Conservation (phyloP, 176 grass and related monocot species). For the Carex kokanica region DNA sequence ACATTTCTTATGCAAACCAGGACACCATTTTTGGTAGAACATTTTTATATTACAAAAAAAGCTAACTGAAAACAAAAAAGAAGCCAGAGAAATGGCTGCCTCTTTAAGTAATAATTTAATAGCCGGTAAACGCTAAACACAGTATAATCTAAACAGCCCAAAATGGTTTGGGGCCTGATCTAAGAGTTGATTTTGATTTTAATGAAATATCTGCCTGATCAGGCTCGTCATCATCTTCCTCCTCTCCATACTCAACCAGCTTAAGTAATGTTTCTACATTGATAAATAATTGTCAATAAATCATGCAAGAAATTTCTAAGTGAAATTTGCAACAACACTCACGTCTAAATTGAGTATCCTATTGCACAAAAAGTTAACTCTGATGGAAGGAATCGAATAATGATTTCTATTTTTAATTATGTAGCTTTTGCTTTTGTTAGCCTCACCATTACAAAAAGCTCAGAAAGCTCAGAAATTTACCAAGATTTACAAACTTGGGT, state of each 20-base stretch:
- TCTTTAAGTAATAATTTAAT: background rate
- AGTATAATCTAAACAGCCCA: constrained; percentile 43
- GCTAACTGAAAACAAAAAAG: background rate
- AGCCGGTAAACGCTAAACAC: background rate
- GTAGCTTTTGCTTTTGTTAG: background rate
- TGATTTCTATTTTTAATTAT: background rate
- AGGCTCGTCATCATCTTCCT: constrained; percentile 45
- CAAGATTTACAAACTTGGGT: background rate
- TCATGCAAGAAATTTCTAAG: background rate
- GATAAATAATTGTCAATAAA: background rate
- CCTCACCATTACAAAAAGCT: background rate
- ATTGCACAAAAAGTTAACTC: background rate
- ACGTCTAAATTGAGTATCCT: background rate
- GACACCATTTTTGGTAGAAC: background rate
- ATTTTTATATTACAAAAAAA: background rate
- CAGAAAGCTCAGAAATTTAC: background rate
- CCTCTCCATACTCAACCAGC: constrained; percentile 89
- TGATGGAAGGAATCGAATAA: background rate
- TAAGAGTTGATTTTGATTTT: constrained; percentile 23
- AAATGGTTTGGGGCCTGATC: constrained; percentile 49
- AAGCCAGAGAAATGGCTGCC: background rate
- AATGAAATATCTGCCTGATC: constrained; percentile 14
- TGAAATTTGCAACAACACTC: background rate
- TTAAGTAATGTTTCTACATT: constrained; percentile 70
- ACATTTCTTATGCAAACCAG: background rate